A percentile compares a stretch with the other conserved stretches of the same genome.
Evolutionary conservation across 768 basidiomycete genomes (phyloP).

Genomic region (Kwoniella mangroviensis): DNA sequence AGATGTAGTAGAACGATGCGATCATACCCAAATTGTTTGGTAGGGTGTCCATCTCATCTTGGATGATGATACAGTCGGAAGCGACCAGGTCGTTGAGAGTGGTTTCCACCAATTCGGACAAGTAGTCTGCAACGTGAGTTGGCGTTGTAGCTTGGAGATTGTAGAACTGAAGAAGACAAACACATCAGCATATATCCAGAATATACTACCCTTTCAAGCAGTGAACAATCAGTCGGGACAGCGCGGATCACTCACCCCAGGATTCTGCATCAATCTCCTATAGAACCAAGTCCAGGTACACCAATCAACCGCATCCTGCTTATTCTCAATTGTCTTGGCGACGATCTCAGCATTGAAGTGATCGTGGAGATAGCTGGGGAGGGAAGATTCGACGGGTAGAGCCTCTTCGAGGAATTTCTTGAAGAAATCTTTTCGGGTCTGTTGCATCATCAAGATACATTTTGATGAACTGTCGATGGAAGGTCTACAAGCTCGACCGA

Average conservation of each 20-base stretch:
- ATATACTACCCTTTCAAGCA: not conserved
- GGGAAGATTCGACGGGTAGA: constrained; percentile 93
- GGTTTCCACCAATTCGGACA: constrained; percentile 93
- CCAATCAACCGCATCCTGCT: constrained; percentile 91
- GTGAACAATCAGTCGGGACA: not conserved
- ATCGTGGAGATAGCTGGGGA: constrained; percentile 90
- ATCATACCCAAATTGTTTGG: constrained; percentile 98
- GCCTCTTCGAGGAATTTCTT: constrained; percentile 97
- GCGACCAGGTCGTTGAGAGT: constrained; percentile 88
- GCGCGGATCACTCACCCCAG: constrained; percentile 57
- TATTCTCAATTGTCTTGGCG: constrained; percentile 97
- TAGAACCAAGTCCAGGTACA: constrained; percentile 98
- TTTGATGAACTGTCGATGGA: constrained; percentile 83
- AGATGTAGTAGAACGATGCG: constrained; percentile 64
- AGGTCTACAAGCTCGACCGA: constrained; percentile 96
- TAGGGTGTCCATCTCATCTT: constrained; percentile 81
- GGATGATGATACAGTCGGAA: constrained; percentile 92
- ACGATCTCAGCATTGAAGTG: constrained; percentile 98
- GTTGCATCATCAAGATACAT: constrained; percentile 96
- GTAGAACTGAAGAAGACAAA: constrained; percentile 45
- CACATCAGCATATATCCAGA: not conserved
- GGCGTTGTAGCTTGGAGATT: constrained; percentile 82
- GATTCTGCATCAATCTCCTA: constrained; percentile 95
- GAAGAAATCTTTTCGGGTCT: constrained; percentile 97
- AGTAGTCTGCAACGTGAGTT: constrained; percentile 90